phyloP scores from a whole-genome alignment of 179 eudicot species.

The Corrigiola litoralis region DNA sequence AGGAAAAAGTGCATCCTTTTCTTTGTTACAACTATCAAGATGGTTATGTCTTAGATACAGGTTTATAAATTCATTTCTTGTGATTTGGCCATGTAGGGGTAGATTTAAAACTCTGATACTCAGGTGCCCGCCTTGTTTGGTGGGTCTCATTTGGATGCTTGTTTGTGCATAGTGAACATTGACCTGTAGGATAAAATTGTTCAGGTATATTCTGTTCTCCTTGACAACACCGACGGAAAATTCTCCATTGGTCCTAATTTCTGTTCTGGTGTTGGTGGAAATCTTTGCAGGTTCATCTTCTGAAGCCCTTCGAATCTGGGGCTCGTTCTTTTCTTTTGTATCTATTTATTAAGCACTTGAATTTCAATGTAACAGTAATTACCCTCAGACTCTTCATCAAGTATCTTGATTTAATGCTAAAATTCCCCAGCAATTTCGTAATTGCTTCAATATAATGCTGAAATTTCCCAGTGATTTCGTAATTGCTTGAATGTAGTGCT shows the following conservation, averaged over 20 bases:
- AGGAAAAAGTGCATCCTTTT: slow-evolving; percentile 9
- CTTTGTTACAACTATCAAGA: slow-evolving; percentile 15
- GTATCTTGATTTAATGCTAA: too few relatives aligned
- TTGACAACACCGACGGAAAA: neutral
- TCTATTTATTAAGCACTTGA: neutral
- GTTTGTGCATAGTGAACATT: slow-evolving; percentile 34
- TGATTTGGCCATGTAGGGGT: slow-evolving; percentile 24
- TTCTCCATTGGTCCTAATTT: neutral
- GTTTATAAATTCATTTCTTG: slow-evolving; percentile 14
- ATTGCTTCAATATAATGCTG: too few relatives aligned
- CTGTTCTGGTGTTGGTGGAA: neutral
- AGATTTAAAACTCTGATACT: slow-evolving; percentile 9
- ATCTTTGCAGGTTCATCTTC: slow-evolving; percentile 2
- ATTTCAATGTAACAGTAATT: slow-evolving; percentile 1
- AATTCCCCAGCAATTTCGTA: too few relatives aligned
- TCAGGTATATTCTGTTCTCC: slow-evolving; percentile 11
- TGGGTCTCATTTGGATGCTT: slow-evolving; percentile 24
- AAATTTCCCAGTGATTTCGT: too few relatives aligned
- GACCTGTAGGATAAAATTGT: slow-evolving; percentile 20
- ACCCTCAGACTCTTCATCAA: neutral
- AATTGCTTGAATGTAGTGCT: too few relatives aligned
- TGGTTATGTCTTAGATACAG: slow-evolving; percentile 17
- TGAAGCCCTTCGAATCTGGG: slow-evolving; percentile 11
- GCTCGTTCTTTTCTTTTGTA: slow-evolving; percentile 20
- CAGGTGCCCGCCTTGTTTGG: slow-evolving; percentile 10